These are phyloP conservation scores for Hymenoscyphus infarciens DNA, from an alignment of 2,329 filamentous ascomycete genomes.

Conservation along the genomic window DNA sequence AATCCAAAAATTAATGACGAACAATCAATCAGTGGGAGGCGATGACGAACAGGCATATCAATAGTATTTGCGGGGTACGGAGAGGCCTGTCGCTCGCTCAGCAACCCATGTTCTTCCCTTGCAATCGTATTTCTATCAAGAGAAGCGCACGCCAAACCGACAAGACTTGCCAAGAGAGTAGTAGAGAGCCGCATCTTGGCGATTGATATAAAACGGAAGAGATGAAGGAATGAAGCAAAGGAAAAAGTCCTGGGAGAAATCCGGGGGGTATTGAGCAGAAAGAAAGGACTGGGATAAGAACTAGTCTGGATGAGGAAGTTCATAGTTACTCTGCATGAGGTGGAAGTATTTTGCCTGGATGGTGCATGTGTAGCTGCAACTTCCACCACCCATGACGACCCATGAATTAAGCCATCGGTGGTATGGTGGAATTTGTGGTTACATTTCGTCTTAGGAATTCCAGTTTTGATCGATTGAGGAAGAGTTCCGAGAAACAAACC, in stretches of 20 bases:
- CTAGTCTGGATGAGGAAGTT: conserved; percentile 16
- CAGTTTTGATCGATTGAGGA: not conserved
- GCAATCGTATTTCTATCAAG: not conserved
- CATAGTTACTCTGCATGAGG: conserved; percentile 4
- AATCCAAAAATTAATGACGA: not conserved
- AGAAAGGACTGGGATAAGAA: not conserved
- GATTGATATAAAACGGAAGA: conserved; percentile 5
- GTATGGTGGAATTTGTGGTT: not conserved
- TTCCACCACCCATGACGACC: not conserved
- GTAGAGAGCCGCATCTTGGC: conserved; percentile 9
- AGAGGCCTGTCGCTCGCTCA: conserved; percentile 12
- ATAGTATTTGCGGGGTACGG: conserved; percentile 23
- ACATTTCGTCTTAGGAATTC: not conserved
- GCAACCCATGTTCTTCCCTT: conserved; percentile 2
- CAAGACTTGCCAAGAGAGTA: conserved; percentile 7
- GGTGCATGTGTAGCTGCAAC: not conserved
- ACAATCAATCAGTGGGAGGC: not conserved
- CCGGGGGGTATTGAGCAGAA: not conserved
- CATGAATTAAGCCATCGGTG: not conserved
- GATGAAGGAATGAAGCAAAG: not conserved
- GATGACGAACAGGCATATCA: conserved; percentile 23
- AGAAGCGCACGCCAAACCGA: conserved; percentile 12
- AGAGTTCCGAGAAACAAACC: not conserved
- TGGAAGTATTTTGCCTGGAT: not conserved
- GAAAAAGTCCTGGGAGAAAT: not conserved